Base-by-base conservation (phyloP, 768 basidiomycete species). In the Suillus lakei region DNA sequence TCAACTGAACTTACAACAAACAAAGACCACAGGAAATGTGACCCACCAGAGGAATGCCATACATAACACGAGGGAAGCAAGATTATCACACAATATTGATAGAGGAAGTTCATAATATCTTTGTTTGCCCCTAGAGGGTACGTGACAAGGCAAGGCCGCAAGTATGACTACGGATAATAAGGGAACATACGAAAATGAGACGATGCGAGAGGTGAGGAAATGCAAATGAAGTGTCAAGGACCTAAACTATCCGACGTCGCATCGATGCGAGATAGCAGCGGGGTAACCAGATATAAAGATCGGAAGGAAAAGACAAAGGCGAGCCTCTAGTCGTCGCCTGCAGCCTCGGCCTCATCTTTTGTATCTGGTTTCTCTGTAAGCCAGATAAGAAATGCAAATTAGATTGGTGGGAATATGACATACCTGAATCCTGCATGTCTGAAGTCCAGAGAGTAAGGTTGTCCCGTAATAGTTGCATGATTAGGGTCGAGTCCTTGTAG, bases 401-500 rank as follows among this genome's bases (percentile, higher is more conserved):
- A 21, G 0, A 36, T 26, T 4, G 23, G 44, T 18, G 5, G 26
- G 0, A 5, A 51, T 16, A 41, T 4, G 18, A 86, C 90, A 63
- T 65, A 92, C 91, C 92, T 77, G 90, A 85, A 66, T 96, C 95
- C 79, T 96, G 93, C 93, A 98, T 96, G 79, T 98, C 96, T 54
- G 94, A 96, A 66, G 96, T 98, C 96, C 96, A 99, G 73, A 98
- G 88, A 58, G 96, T 98, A 51, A 99, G 83, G 88, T 98, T 98
- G 80, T 98, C 96, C 75, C 96, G 90, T 77, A 98, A 88, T 68
- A 98, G 84, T 81, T 98, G 97, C 91, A 95, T 92, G 81, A 97
- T 97, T 71, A 98, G 84, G 46, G 97, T 99, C 65, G 95, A 98
- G 81, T 98, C 96, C 85, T 98, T 98, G 92, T 99, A 98, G 80